Base-by-base conservation (phyloP, 257 asterid genomes). In the Avicennia marina region DNA sequence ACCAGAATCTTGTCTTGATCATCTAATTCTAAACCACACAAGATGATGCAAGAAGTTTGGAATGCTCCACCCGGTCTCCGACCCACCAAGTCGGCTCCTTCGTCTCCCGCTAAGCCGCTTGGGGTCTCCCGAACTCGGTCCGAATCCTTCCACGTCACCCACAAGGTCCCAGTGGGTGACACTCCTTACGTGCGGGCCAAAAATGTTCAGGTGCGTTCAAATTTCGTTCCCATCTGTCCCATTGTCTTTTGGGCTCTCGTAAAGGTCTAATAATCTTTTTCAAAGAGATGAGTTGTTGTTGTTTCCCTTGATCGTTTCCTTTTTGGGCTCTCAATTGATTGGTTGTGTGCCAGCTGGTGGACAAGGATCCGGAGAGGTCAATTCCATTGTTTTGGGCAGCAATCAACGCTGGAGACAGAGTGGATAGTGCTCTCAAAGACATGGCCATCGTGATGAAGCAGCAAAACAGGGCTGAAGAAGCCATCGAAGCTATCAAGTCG, bases 381-480 rank as follows among this genome's bases (percentile, higher is more conserved):
- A 86, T 93, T 6, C 97, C 97, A 0, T 64, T 93, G 62, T 93
- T 93, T 39, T 93, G 98, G 98, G 94, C 95, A 1, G 98, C 98
- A 11, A 88, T 93, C 21, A 93, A 93, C 56, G 90, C 97, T 0
- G 98, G 98, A n/a, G 98, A 93, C 51, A 72, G 98, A 75, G 98
- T 91, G 25, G 98, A 91, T 32, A 91, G 98, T 64, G 98, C 98
- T 58, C 79, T 93, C 13, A 93, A 93, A 66, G 98, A 93, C 43
- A 93, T 93, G 98, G 98, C 98, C 0, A 86, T 93, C 45, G 98
- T 93, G 7, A 93, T 93, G 98, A 93, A 93, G 75, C 98, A 93
- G 74, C 98, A 86, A 49, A 93, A 93, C 56, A 59, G 98, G 75
- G 95, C 98, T 1, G 98, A 86, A 19, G 98, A 93, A 62, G 98